These are phyloP conservation scores for Paecilomyces formosus DNA, from an alignment of 2,329 filamentous ascomycete species.

Conservation along the genomic window DNA sequence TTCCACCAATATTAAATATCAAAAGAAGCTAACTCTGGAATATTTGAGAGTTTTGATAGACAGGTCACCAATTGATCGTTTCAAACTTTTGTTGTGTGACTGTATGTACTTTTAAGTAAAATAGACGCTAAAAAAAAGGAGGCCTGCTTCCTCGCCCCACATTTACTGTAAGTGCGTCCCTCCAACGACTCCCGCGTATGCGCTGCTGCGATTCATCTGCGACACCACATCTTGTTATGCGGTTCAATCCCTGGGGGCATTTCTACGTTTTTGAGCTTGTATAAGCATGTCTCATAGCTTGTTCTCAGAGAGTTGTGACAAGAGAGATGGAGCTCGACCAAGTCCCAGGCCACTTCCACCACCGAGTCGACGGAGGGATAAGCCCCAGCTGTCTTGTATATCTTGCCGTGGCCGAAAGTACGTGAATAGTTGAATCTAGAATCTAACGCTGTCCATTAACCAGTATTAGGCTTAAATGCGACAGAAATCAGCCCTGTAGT, in stretches of 20 bases:
- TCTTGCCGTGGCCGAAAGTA: slow-evolving; percentile 6
- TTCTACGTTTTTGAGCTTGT: neutral
- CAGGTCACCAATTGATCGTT: no score
- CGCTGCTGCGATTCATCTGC: neutral
- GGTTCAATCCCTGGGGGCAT: neutral
- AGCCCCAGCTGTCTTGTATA: slow-evolving; percentile 6
- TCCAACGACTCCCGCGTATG: neutral
- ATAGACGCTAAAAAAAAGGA: no score
- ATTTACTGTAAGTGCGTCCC: neutral
- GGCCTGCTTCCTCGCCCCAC: neutral
- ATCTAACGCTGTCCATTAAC: neutral
- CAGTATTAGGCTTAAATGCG: slow-evolving; percentile 3
- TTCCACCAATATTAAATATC: no score
- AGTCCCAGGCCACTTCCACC: slow-evolving; percentile 2
- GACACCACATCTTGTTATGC: neutral
- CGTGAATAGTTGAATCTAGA: neutral
- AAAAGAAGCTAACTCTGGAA: no score
- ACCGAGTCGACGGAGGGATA: slow-evolving; percentile 7
- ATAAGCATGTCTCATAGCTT: neutral
- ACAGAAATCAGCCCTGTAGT: slow-evolving; percentile 4
- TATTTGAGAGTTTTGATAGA: no score
- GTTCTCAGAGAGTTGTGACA: neutral
- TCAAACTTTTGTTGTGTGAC: no score
- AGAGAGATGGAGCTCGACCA: neutral
- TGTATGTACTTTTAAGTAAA: no score